Conservation (phyloP, 768 basidiomycete species). For the Psilocybe tampanensis region DNA sequence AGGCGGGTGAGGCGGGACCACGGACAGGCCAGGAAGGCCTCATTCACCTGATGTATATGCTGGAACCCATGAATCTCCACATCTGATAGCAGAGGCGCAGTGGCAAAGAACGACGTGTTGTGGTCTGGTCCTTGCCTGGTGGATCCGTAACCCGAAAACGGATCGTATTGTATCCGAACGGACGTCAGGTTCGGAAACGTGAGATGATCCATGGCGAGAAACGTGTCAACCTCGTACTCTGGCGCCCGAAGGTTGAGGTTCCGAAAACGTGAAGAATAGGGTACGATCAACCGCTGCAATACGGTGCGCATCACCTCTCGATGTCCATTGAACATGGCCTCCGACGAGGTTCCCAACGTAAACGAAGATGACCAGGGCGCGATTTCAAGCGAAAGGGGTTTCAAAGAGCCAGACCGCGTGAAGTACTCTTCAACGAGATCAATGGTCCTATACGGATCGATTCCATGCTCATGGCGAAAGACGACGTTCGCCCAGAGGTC, state of each 20-base stretch:
- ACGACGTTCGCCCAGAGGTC: constrained; percentile 11
- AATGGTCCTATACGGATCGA: constrained; percentile 2
- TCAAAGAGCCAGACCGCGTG: neutral
- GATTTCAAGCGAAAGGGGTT: neutral
- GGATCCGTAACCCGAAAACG: neutral
- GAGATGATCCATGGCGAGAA: neutral
- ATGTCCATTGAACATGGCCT: neutral
- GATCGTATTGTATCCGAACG: neutral
- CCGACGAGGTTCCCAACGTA: too few species aligned
- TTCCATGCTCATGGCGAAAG: neutral
- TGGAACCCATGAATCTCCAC: constrained; percentile 4
- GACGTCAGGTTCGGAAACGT: constrained; percentile 3
- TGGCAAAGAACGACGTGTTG: neutral
- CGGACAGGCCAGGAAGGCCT: neutral
- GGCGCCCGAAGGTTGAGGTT: neutral
- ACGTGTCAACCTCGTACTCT: neutral
- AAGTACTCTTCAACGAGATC: constrained; percentile 3
- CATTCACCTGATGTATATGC: neutral
- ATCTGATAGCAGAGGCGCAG: constrained; percentile 5
- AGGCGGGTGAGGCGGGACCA: constrained; percentile 6
- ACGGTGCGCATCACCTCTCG: neutral
- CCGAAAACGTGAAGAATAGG: neutral
- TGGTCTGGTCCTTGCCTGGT: neutral
- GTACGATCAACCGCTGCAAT: neutral
- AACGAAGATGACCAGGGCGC: neutral